Base-by-base conservation (phyloP, 2,329 filamentous ascomycete genomes). In the Pseudogymnoascus destructans region DNA sequence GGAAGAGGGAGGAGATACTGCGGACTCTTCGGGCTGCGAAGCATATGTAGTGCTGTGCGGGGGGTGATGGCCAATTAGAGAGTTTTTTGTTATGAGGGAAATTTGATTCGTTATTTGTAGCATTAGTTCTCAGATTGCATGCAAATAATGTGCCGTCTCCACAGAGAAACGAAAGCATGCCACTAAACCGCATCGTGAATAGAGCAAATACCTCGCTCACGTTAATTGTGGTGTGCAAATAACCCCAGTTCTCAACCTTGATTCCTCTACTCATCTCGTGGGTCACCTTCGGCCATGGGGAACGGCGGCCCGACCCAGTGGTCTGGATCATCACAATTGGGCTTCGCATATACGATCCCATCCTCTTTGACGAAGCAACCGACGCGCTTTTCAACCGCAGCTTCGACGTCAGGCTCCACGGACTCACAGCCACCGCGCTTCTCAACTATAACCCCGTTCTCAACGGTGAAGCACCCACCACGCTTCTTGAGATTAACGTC, bases 191-290 rank as follows among this genome's bases (percentile, higher is more conserved):
- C 7, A 27, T 30, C 25, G 9, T 30, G 30, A 21, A 15, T n/a
- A 11, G 25, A 32, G n/a, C 8, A n/a, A 64, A 38, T 64, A 78
- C 76, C 72, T 87, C 86, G 64, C 89, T 86, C 3, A 73, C 72
- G 66, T 84, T 89, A 56, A 90, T 88, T 58, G 82, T 74, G 0
- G 77, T 80, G 66, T 89, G 85, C 8, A 87, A 73, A 63, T 84
- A 83, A 65, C 87, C 85, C 72, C 84, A 83, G 65, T 88, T 85
- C 72, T 83, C 85, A 1, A 89, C 79, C 62, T 80, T 82, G 1
- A 85, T 70, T 0, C 78, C 78, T 1, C 84, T 85, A 0, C 84
- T 73, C 38, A 89, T 79, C 64, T 85, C 79, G 59, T 81, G 72
- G 46, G 89, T 82, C 0, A 82, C 30, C 30, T 11, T 84, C 19